phyloP scores from a whole-genome alignment of 441 rosid genomes.

The Dalechampia spathulata region DNA sequence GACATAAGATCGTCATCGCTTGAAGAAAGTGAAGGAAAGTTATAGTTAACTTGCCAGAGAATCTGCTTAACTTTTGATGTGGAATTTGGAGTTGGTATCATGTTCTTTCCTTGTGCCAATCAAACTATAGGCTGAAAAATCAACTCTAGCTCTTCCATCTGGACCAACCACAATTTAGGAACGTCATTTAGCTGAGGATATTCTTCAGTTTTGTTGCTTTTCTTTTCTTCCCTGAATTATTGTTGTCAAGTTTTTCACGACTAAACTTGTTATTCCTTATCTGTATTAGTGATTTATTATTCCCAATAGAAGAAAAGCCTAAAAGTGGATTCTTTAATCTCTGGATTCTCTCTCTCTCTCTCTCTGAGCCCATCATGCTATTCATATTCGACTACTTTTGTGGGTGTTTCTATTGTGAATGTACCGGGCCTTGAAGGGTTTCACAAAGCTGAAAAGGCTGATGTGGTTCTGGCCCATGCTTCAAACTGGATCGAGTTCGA shows the following conservation, averaged over 20 bases:
- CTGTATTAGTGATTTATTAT: background rate
- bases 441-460: too few species aligned
- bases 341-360: background rate
- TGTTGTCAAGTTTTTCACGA: background rate
- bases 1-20: conserved; percentile 21
- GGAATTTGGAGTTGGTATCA: conserved; percentile 27
- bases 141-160: conserved; percentile 11
- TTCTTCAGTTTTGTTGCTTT: conserved; percentile 10
- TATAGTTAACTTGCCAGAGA: conserved; percentile 23
- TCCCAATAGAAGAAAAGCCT: background rate
- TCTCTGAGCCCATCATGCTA: too few species aligned
- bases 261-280: background rate
- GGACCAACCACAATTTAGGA: conserved; percentile 18
- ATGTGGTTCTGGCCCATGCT: too few species aligned
- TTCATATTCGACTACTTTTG: too few species aligned
- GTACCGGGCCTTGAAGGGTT: too few species aligned
- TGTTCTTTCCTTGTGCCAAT: conserved; percentile 11
- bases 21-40: conserved; percentile 17
- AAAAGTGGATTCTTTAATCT: background rate
- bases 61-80: conserved; percentile 16
- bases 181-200: conserved; percentile 21
- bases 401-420: too few species aligned
- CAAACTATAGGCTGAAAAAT: background rate
- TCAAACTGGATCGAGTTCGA: too few species aligned
- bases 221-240: background rate